A percentile compares a stretch with the other conserved stretches of the same genome.
Evolutionary conservation across 495 filamentous ascomycete species (phyloP).

Genomic region (Amorphotheca resinae): DNA sequence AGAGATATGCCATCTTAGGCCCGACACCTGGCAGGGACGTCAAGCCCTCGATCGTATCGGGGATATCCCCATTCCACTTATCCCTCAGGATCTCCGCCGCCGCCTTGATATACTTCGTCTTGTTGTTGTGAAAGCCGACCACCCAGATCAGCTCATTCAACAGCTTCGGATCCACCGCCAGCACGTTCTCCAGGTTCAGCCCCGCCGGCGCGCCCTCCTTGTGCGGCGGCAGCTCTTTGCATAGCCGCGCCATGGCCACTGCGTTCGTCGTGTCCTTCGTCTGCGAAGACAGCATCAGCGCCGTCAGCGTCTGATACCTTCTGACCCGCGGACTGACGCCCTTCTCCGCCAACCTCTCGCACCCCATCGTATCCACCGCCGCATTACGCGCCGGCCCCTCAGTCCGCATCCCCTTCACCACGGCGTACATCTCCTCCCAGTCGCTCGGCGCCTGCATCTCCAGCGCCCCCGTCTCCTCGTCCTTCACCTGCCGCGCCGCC

Average conservation of each 20-base stretch:
- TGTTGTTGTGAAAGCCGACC: conserved; percentile 94
- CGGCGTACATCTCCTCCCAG: conserved; percentile 76
- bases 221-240: conserved; percentile 53
- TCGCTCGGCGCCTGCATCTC: conserved; percentile 55
- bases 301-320: conserved; percentile 82
- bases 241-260: conserved; percentile 66
- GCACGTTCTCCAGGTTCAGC: conserved; percentile 67
- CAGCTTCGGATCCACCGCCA: conserved; percentile 51
- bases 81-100: conserved; percentile 63
- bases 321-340: conserved; percentile 45
- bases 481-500: conserved; percentile 52
- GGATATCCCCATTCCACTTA: conserved; percentile 63
- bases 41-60: conserved; percentile 63
- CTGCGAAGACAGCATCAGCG: conserved; percentile 92
- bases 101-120: conserved; percentile 77
- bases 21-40: conserved; percentile 81
- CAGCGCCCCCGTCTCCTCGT: conserved; percentile 37
- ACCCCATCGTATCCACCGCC: conserved; percentile 97
- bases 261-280: conserved; percentile 94
- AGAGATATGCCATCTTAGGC: conserved; percentile 95
- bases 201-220: conserved; percentile 26
- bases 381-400: conserved; percentile 49
- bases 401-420: conserved; percentile 67
- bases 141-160: conserved; percentile 72
- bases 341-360: conserved; percentile 58